Evolutionary conservation across 805 yeast species (phyloP), one percentile per base, ranked within the genome.

Genomic region (Ogataea ramenticola): DNA sequence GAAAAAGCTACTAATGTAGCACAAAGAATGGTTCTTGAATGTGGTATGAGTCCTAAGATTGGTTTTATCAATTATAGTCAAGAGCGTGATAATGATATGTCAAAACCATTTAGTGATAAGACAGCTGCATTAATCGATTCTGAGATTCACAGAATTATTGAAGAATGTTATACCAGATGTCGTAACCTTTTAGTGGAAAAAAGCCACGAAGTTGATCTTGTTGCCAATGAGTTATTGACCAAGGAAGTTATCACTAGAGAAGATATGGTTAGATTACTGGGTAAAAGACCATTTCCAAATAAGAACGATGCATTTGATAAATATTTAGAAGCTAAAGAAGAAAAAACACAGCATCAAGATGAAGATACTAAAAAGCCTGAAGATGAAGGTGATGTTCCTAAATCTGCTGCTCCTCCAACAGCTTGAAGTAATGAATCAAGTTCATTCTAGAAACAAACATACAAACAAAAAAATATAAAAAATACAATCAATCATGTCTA

Each of bases 1-100:
- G 87, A 91, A 62, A 93, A 93, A 63, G 96, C 93, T 20, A 91
- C 98, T 0, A 80, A 80, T 46, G 87, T 93, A 77, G 98, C 98
- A 1, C 85, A 82, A 40, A 78, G 84, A 24, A 93, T 93, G 99
- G 96, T 95, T 21, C 77, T 91, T 38, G 78, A 81, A 49, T 75
- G 88, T 56, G 99, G 99, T 43, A 93, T 93, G 99, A 31, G 36
- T 39, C 72, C 77, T 8, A 75, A 79, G 57, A 70, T 90, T 42
- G 97, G 96, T 1, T 49, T 60, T 62, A 70, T 76, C 27, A 72
- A 73, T 46, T 75, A 70, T 51, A 75, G 75, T 43, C 74, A 72
- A 52, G 73, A 72, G 39, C 68, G 70, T 46, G 74, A 72, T 30
- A 69, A 67, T 43, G 72, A 73, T 50, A 68, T 72, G 59, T 74